These are phyloP conservation scores for Leccinum boreale DNA, from an alignment of 768 basidiomycete genomes.

Conservation along the genomic window DNA sequence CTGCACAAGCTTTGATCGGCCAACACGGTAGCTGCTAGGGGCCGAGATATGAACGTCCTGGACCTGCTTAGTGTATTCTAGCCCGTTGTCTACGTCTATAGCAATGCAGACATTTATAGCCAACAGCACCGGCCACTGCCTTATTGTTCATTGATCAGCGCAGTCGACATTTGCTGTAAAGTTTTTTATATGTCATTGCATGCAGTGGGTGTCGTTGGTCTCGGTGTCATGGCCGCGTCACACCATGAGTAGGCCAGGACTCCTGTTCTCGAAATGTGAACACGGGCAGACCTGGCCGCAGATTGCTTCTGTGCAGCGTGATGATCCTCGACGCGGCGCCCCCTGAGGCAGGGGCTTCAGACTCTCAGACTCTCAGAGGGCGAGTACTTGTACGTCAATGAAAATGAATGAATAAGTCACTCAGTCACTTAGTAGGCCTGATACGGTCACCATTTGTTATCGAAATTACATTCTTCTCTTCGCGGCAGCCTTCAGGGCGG, in stretches of 20 bases:
- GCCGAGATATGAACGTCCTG: constrained; percentile 5
- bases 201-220: not conserved
- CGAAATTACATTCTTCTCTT: not conserved
- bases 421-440: too few species aligned
- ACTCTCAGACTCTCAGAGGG: not conserved
- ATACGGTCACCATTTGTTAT: not conserved
- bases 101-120: not conserved
- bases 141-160: not conserved
- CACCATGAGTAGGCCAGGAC: not conserved
- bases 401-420: not conserved
- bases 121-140: not conserved
- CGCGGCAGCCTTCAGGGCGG: not conserved
- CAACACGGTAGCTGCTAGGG: constrained; percentile 3
- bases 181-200: not conserved
- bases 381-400: not conserved
- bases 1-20: not conserved
- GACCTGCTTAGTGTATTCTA: not conserved
- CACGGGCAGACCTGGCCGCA: constrained; percentile 7
- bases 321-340: not conserved
- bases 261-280: not conserved
- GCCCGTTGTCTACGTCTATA: not conserved
- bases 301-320: not conserved
- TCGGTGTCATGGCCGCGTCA: not conserved
- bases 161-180: not conserved
- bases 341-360: not conserved